These are phyloP conservation scores for Uromyces viciae-fabae DNA, from an alignment of 1,284 basidiomycete genomes.

Conservation along the genomic window DNA sequence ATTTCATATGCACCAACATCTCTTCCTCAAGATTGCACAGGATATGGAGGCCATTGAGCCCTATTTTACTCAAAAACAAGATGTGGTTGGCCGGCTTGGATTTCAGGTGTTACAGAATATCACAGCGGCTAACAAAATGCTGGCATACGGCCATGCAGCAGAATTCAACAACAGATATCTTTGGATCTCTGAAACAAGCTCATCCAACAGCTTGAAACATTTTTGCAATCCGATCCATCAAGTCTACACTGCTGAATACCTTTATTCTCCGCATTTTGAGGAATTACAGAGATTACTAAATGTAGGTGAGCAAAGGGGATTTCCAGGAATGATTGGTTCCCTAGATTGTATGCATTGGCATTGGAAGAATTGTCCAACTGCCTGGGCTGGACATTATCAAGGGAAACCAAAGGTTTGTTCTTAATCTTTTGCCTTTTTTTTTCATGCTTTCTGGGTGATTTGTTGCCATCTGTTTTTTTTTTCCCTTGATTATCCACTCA, in stretches of 20 bases:
- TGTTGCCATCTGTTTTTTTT: no score
- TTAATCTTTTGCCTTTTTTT: background rate
- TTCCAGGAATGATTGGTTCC: background rate
- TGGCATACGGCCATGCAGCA: background rate
- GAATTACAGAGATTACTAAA: background rate
- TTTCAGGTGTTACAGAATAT: background rate
- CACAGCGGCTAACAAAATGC: background rate
- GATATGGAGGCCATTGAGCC: background rate
- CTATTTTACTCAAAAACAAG: background rate
- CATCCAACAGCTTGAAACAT: background rate
- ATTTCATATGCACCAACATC: background rate
- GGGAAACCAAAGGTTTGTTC: background rate
- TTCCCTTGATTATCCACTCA: no score
- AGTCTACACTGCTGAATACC: background rate
- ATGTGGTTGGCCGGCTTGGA: background rate
- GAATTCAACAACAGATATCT: background rate
- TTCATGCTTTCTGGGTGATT: background rate
- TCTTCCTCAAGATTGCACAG: background rate
- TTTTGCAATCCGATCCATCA: background rate
- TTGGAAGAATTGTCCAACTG: background rate
- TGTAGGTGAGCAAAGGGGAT: background rate
- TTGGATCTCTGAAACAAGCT: background rate
- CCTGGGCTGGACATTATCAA: background rate
- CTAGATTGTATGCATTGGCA: background rate
- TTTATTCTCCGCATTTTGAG: background rate